These are phyloP conservation scores for Orychophragmus violaceus DNA, from an alignment of 345 rosid genomes.

Conservation along the genomic window DNA sequence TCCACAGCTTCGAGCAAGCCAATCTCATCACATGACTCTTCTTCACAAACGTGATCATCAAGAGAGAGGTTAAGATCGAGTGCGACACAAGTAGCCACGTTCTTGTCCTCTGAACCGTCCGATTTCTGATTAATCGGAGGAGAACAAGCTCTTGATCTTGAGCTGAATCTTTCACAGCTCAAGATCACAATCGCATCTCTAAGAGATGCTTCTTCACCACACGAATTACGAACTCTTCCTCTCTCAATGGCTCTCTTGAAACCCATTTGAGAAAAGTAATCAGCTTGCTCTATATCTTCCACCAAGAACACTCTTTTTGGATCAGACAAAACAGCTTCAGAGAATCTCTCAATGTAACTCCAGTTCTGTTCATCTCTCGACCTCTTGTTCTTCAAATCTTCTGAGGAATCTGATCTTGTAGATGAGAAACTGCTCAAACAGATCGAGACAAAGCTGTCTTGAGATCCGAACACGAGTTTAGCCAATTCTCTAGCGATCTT, in stretches of 20 bases:
- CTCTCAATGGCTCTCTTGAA: slow-evolving; percentile 69
- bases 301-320: slow-evolving; percentile 73
- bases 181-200: slow-evolving; percentile 68
- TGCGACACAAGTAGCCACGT: slow-evolving; percentile 37
- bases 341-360: slow-evolving; percentile 58
- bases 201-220: slow-evolving; percentile 48
- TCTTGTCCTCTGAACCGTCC: slow-evolving; percentile 30
- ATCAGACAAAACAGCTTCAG: slow-evolving; percentile 50
- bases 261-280: slow-evolving; percentile 52
- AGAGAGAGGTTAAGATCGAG: slow-evolving; percentile 73
- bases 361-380: slow-evolving; percentile 50
- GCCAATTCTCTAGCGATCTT: slow-evolving; percentile 69
- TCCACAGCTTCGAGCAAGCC: slow-evolving; percentile 74
- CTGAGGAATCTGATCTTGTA: slow-evolving; percentile 47
- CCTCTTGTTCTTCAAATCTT: slow-evolving; percentile 60
- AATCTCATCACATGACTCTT: slow-evolving; percentile 49
- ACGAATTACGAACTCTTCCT: slow-evolving; percentile 41
- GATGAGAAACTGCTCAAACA: slow-evolving; percentile 59
- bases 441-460: slow-evolving; percentile 41
- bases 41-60: slow-evolving; percentile 39
- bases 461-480: slow-evolving; percentile 52
- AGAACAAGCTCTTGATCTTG: slow-evolving; percentile 69
- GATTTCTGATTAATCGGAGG: slow-evolving; percentile 40
- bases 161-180: slow-evolving; percentile 67
- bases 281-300: slow-evolving; percentile 74